A percentile compares a stretch with the other conserved stretches of the same genome.
phyloP scores from a whole-genome alignment of 495 filamentous ascomycete species.

The Aspergillus wentii region DNA sequence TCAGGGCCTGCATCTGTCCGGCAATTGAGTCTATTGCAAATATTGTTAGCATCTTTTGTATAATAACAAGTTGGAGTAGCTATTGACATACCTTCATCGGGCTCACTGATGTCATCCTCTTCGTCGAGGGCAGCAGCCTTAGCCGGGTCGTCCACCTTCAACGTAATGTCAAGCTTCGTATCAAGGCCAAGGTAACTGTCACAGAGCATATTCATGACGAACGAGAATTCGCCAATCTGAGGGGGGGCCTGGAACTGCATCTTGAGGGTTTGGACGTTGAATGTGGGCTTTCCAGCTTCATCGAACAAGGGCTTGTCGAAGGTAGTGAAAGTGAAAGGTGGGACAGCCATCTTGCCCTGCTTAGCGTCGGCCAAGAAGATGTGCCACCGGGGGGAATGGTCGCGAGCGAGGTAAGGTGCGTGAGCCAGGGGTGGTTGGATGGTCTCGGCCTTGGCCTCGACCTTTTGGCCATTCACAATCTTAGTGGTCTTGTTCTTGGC shows the following conservation, averaged over 20 bases:
- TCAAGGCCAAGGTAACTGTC: slow-evolving; percentile 95
- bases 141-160: slow-evolving; percentile 84
- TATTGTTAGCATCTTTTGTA: slow-evolving; percentile 21
- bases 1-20: slow-evolving; percentile 89
- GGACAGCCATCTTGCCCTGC: slow-evolving; percentile 90
- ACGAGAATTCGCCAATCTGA: slow-evolving; percentile 85
- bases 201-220: slow-evolving; percentile 85
- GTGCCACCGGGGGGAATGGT: slow-evolving; percentile 87
- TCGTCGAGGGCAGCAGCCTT: slow-evolving; percentile 71
- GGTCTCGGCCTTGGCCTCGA: slow-evolving; percentile 45
- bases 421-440: slow-evolving; percentile 77
- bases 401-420: slow-evolving; percentile 83
- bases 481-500: slow-evolving; percentile 54
- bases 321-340: slow-evolving; percentile 82
- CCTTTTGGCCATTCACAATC: slow-evolving; percentile 50
- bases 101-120: slow-evolving; percentile 93
- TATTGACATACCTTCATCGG: slow-evolving; percentile 78
- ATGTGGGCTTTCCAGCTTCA: slow-evolving; percentile 71
- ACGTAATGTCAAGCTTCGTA: slow-evolving; percentile 77
- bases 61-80: not conserved
- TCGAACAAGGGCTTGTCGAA: slow-evolving; percentile 85
- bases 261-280: slow-evolving; percentile 89
- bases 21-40: slow-evolving; percentile 75
- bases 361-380: slow-evolving; percentile 91
- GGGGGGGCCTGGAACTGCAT: slow-evolving; percentile 97